Base-by-base conservation (phyloP, 495 filamentous ascomycete species). In the Lophiotrema nucula region DNA sequence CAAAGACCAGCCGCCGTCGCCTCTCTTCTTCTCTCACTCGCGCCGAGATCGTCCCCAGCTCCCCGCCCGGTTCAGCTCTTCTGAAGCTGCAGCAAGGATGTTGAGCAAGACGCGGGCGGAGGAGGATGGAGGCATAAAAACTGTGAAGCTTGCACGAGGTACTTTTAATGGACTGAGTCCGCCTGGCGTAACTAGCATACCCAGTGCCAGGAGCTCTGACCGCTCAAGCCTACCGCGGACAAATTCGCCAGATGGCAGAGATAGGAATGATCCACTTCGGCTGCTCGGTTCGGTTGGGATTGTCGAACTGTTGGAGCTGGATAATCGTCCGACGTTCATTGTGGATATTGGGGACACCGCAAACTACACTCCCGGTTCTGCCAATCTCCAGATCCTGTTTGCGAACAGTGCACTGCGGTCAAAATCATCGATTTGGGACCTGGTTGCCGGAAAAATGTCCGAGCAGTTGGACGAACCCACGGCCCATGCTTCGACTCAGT, bases 241-340 rank as follows among this genome's bases (percentile, higher is more conserved):
- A 45, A 18, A 42, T 18, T 70, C 70, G 53, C 74, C 77, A 26
- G 79, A 79, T 31, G 61, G 64, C 13, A 69, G 70, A 35, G 67
- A 73, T 2, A 69, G 65, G 35, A 51, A 69, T 2, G 71, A 77
- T 10, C 59, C 68, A 22, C 51, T 79, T 23, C 74, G 81, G 39
- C 65, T 80, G 19, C 73, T 89, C 8, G 74, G 74, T 21, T 76
- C 74, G 41, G 73, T 89, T 53, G 84, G 83, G 10, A 71, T 87
- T 6, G 61, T 81, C 19, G 86, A 88, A 70, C 69, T 88, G 22
- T 66, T 88, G 43, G 85, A 89, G 45, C 79, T 82, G 47, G 86
- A 88, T 60, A 78, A 83, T 25, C 71, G 85, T 22, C 85, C 84
- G 19, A 85, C 83, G 5, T 88, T 89, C 61, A 76, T 88, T 49